phyloP scores from a whole-genome alignment of 352 stramenopile genomes.

The Pythium graminicola region DNA sequence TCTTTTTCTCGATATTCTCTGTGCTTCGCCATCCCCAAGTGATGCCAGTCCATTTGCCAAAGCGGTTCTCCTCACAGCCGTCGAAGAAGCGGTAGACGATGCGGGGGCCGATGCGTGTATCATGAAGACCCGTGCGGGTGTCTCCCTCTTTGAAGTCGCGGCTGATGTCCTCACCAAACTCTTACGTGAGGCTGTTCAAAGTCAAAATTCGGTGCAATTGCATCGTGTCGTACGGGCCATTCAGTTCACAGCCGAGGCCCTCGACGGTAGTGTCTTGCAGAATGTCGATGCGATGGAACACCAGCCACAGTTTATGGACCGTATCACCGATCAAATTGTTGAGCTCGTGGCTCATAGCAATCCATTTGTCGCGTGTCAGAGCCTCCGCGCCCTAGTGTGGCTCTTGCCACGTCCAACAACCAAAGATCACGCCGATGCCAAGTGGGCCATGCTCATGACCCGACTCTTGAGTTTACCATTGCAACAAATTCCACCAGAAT shows the following conservation, averaged over 20 bases:
- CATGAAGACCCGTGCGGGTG: constrained; percentile 36
- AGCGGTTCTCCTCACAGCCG: constrained; percentile 39
- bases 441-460: constrained; percentile 39
- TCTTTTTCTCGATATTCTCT: constrained; percentile 48
- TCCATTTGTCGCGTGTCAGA: constrained; percentile 49
- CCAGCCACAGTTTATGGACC: constrained; percentile 47
- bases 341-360: constrained; percentile 38
- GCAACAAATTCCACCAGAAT: constrained; percentile 39
- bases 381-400: constrained; percentile 64
- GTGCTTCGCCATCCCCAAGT: constrained; percentile 17
- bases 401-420: constrained; percentile 39
- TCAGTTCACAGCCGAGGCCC: constrained; percentile 46
- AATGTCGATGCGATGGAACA: constrained; percentile 28
- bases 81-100: constrained; percentile 53
- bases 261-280: constrained; percentile 44
- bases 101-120: constrained; percentile 35
- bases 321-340: constrained; percentile 41
- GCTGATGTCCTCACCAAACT: constrained; percentile 30
- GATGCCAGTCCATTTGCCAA: constrained; percentile 18
- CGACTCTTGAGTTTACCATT: constrained; percentile 42
- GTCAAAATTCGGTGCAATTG: constrained; percentile 28
- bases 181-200: constrained; percentile 22
- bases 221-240: constrained; percentile 43
- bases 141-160: constrained; percentile 58
- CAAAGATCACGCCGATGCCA: constrained; percentile 9